Base-by-base conservation (phyloP, 2,329 filamentous ascomycete species). In the Ophiostoma novo-ulmi region DNA sequence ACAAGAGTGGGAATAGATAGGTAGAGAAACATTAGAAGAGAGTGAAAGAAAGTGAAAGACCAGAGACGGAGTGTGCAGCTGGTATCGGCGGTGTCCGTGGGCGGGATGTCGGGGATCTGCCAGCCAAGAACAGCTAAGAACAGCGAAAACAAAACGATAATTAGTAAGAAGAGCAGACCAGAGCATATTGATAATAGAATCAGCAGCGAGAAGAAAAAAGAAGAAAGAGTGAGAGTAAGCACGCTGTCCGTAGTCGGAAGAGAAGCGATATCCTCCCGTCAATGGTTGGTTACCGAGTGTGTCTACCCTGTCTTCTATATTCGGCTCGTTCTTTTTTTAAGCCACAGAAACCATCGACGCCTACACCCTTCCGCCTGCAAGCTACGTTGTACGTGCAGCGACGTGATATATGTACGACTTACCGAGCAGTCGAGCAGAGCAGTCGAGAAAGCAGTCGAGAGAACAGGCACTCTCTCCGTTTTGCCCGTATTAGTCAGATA, bases 381-480 rank as follows among this genome's bases (percentile, higher is more conserved):
- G 52, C 52, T 58, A 58, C 52, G 52, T 58, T 58, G 52, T 58
- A 58, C n/a, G 48, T 55, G 48, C n/a, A 8, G n/a, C n/a, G 13
- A 22, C 1, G 48, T 55, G 20, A 22, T 20, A 48, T 48, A 17
- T 48, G 44, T 48, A n/a, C 44, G 44, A 48, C 44, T 20, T 48
- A 13, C 11, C 38, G 38, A 39, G 38, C 11, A 10, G 31, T 39
- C 38, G 38, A 11, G 31, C n/a, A n/a, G 38, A 39, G 38, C 11
- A 10, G 31, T 39, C 38, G 38, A 11, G 31, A 31, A 31, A 31
- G 31, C 31, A 31, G 38, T 39, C 38, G 38, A 10, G 38, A 39
- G 38, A 13, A 13, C 38, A 39, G 38, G 31, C 31, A 31, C 7
- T 2, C 38, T 10, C 10, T 39, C 38, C 38, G 38, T 39, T 10